Evolutionary conservation across 371 early-diverging fungal genomes (phyloP), one percentile per base, ranked within the genome.

Genomic region (Apophysomyces variabilis): DNA sequence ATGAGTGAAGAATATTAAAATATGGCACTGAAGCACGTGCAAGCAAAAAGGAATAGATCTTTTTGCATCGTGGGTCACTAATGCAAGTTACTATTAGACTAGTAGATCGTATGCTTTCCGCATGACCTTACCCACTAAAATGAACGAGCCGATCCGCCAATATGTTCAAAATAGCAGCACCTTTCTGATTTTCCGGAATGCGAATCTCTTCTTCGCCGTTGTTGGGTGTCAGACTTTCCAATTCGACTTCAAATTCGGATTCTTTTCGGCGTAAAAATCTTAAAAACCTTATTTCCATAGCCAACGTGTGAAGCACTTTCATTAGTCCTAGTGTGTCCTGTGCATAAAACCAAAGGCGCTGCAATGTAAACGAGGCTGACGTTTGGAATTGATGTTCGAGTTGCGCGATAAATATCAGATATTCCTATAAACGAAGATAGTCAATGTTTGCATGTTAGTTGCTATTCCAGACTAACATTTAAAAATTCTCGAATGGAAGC

Each of bases 311-410:
- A 4, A 96, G 65, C 11, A 86, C 85, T 13, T 78, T 82, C 86
- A 95, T 82, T 11, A 91, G 90, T 60, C 87, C 83, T 41, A 92
- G 36, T 0, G 89, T 85, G 11, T 96, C 95, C 50, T 89, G 87
- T 7, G 96, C 77, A 72, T 95, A 92, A 66, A 88, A 93, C 95
- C 94, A 94, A 7, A 97, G 76, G 70, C 93, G 91, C 64, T 96
- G 97, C 14, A 97, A 73, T 1, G 95, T 92, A 69, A 97, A 96
- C 11, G 82, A 78, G 1, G 88, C 78, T 0, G 86, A 83, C 1
- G 90, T 83, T 57, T 91, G 88, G 50, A 90, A 90, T 61, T 93
- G 91, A 63, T 91, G 91, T 68, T 98, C 98, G 3, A 96, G 79
- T 70, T 96, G 96, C 14, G 93, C 93, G n/a, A 98, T 84, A 43